Evolutionary conservation across 768 basidiomycete genomes (phyloP), one percentile per base, ranked within the genome.

Genomic region (Lactarius hengduanensis): DNA sequence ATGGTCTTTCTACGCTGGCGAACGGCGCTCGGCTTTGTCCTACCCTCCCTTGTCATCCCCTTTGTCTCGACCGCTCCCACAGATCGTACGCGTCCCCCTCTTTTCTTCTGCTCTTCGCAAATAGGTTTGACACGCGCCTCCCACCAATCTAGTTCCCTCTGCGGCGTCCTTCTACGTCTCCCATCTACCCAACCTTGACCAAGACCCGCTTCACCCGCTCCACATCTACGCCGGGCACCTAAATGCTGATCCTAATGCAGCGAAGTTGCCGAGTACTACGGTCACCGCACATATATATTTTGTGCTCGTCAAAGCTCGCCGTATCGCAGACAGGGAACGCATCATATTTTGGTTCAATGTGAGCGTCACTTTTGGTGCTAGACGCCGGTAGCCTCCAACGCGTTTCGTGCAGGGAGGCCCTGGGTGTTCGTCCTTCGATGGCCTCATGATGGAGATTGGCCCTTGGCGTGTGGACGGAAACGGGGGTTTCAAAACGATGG

Each of bases 321-420:
- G 92, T 67, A 81, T 81, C 22, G 94, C 95, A n/a, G 96, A 98
- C 73, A 93, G 84, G 76, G 89, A 95, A 75, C 80, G 96, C 41
- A 77, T 98, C 10, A 84, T 98, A 72, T 93, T 98, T 73, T 99
- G 97, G 97, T 95, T 98, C 74, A 98, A 98, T 77, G 95, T 93
- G 73, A 73, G 88, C n/a, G n/a, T 34, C 55, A 63, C 20, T 34
- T 20, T n/a, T 59, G 41, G 26, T 26, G 5, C 16, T 6, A 16
- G 28, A 15, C 20, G 53, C 64, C 34, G 26, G 40, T 58, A 22
- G 41, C 63, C 43, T 6, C 45, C 3, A n/a, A 59, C 26, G 26
- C 38, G 43, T 59, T 36, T 18, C 50, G 13, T 55, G 22, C 71
- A 96, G 93, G 95, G 94, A 22, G 96, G 96, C 1, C 96, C 96